A percentile compares a stretch with the other conserved stretches of the same genome.
Evolutionary conservation across 257 asterid species (phyloP).

Genomic region (Fraxinus cuspidata): DNA sequence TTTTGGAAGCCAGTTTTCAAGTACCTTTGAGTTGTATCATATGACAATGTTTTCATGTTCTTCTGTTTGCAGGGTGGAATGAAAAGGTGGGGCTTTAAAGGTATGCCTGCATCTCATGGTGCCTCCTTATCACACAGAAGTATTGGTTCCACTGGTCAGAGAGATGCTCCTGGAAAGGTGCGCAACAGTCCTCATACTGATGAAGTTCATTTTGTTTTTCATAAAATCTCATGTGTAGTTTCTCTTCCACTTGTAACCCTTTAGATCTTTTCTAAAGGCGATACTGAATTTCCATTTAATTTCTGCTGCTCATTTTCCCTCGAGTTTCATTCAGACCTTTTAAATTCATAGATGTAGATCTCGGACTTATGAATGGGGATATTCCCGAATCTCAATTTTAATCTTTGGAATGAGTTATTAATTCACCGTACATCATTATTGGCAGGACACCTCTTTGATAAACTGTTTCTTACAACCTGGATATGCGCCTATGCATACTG

Average conservation of each 20-base stretch:
- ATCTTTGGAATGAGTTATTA: neutral
- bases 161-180: conserved; percentile 97
- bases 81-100: conserved; percentile 74
- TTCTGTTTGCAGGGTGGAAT: conserved; percentile 71
- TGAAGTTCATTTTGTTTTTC: neutral
- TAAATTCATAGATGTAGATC: too few species aligned
- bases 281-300: neutral
- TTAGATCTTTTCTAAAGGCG: neutral
- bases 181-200: conserved; percentile 1
- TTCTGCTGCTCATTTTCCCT: neutral
- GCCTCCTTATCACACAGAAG: conserved; percentile 81
- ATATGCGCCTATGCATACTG: neutral
- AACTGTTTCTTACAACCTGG: neutral
- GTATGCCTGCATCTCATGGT: conserved; percentile 92
- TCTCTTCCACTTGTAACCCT: neutral
- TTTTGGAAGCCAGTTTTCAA: neutral
- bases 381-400: neutral
- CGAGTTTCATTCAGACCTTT: neutral
- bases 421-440: neutral
- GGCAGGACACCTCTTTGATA: neutral
- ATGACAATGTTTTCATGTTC: conserved; percentile 2
- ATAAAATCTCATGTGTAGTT: neutral
- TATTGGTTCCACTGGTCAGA: conserved; percentile 88
- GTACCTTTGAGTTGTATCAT: conserved; percentile 1
- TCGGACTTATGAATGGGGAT: too few species aligned